Conservation (phyloP, 202 grass and related monocot genomes). For the Carex sylvatica region DNA sequence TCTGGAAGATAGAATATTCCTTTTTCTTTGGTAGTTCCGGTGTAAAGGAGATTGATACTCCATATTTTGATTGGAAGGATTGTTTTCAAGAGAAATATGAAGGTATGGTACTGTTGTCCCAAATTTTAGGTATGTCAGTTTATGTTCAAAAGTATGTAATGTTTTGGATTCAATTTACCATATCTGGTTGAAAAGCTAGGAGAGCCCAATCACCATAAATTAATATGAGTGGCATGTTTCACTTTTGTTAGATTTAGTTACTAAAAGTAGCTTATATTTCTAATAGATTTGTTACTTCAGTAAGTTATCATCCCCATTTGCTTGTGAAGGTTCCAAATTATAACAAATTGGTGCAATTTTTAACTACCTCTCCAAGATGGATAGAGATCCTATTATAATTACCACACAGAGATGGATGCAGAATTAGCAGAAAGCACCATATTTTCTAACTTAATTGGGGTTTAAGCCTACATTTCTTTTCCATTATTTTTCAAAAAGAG, state of each 20-base stretch:
- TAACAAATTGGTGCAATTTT: background rate
- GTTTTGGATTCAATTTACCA: background rate
- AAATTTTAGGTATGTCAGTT: slow-evolving; percentile 3
- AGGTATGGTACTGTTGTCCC: slow-evolving; percentile 34
- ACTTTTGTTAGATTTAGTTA: background rate
- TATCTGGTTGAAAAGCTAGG: background rate
- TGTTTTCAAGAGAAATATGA: slow-evolving; percentile 46
- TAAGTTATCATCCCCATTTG: background rate
- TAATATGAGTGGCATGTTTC: background rate
- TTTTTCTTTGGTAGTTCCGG: slow-evolving; percentile 40
- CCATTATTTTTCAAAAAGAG: background rate
- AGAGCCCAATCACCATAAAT: background rate
- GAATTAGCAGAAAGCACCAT: background rate
- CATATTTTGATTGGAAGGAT: slow-evolving; percentile 49
- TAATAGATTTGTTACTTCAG: background rate
- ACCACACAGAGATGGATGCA: background rate
- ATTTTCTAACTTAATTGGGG: background rate
- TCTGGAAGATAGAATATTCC: slow-evolving; percentile 67
- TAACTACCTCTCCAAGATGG: background rate
- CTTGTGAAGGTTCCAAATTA: background rate
- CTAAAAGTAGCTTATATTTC: background rate
- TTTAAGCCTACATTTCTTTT: background rate
- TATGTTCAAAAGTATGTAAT: slow-evolving; percentile 8
- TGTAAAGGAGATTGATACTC: slow-evolving; percentile 5
- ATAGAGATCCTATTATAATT: background rate